Evolutionary conservation across 768 basidiomycete genomes (phyloP).

Genomic region (Dentipellis sp.): DNA sequence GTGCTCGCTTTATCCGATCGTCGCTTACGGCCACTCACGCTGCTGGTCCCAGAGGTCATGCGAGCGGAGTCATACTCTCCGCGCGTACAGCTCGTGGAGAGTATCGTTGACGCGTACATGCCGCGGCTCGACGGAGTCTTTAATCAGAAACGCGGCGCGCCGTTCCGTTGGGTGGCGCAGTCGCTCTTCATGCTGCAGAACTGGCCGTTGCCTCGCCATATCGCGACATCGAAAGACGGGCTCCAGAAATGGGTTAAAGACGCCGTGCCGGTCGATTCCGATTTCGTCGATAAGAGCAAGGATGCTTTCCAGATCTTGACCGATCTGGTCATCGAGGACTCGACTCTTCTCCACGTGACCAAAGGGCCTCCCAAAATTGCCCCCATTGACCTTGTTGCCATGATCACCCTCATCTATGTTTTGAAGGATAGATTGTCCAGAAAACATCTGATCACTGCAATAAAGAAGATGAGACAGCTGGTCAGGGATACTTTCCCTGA

Average conservation of each 20-base stretch:
- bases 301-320: constrained; percentile 7
- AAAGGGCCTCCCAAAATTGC: constrained; percentile 11
- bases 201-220: constrained; percentile 22
- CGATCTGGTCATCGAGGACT: constrained; percentile 4
- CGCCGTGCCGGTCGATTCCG: neutral
- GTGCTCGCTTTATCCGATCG: neutral
- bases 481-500: neutral
- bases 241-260: constrained; percentile 43
- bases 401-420: constrained; percentile 8
- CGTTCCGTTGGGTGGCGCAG: constrained; percentile 51
- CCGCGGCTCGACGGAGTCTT: constrained; percentile 30
- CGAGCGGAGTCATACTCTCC: constrained; percentile 18
- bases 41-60: constrained; percentile 15
- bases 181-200: constrained; percentile 42
- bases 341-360: constrained; percentile 6
- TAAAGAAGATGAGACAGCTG: neutral
- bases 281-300: constrained; percentile 6
- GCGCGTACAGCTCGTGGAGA: constrained; percentile 13
- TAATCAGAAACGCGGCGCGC: constrained; percentile 41
- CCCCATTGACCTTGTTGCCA: constrained; percentile 13
- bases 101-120: constrained; percentile 12
- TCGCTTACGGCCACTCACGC: neutral
- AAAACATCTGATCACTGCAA: constrained; percentile 4
- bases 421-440: constrained; percentile 2
- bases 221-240: constrained; percentile 24